Evolutionary conservation across 2,329 filamentous ascomycete genomes (phyloP), one percentile per base, ranked within the genome.

Genomic region (Penicillium sp.): DNA sequence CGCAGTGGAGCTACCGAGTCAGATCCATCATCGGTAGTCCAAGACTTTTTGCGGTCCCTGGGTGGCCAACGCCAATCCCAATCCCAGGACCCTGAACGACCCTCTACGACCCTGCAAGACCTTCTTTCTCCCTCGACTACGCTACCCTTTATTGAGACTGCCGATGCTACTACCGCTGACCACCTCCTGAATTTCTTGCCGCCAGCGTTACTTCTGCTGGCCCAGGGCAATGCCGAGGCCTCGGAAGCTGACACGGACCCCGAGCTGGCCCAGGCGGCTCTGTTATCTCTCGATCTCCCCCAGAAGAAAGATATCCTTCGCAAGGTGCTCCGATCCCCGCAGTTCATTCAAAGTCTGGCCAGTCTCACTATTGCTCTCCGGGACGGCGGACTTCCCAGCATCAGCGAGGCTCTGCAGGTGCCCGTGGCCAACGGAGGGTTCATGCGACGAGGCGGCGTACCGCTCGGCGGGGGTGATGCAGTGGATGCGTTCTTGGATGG

Each of bases 401-500:
- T 99, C 58, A 88, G 91, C 6, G 91, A 96, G 64, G 93, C 92
- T 3, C 77, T 99, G 32, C 84, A 86, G 6, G 83, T 97, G 52
- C 84, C 85, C 61, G 84, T 99, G 17, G 83, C 88, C 66, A 91
- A 96, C 68, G 88, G 88, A n/a, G 93, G 93, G 3, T 88, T 89
- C 58, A 81, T 96, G 65, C 82, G 81, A 55, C 86, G 89, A 49
- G 87, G 90, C 5, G 88, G 84, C 44, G 86, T 97, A 77, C 92
- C 93, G 2, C 74, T 97, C 39, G 93, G 92, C 36, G 92, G 92
- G 46, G 90, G 89, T 5, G 88, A 94, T 63, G 93, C 93, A 10
- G 86, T 99, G 1, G 88, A 95, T 75, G 90, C 89, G 3, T 99
- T 99, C 73, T 81, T 99, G 18, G 84, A 95, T 49, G 94, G 93